Evolutionary conservation across 1,284 basidiomycete genomes (phyloP).

Genomic region (Papiliotrema terrestris): DNA sequence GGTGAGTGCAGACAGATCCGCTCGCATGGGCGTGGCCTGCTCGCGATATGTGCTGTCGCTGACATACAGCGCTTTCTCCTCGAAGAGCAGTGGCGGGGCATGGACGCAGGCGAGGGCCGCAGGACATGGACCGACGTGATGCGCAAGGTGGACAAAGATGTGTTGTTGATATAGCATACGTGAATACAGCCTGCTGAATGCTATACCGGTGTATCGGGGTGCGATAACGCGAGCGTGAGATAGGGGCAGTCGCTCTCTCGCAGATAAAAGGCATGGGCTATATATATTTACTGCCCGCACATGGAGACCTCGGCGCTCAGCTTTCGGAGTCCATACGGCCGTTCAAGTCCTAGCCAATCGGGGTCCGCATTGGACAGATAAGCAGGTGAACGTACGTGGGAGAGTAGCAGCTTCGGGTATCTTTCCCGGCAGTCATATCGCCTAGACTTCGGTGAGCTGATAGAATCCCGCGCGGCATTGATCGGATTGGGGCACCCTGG

Average conservation of each 20-base stretch:
- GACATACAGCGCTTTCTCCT: conserved; percentile 19
- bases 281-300: too few relatives aligned
- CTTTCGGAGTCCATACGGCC: too few relatives aligned
- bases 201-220: neutral
- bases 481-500: too few relatives aligned
- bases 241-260: too few relatives aligned
- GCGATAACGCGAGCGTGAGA: neutral
- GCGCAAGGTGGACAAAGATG: conserved; percentile 20
- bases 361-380: neutral
- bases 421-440: too few relatives aligned
- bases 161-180: conserved; percentile 18
- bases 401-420: too few relatives aligned
- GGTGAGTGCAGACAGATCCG: conserved; percentile 26
- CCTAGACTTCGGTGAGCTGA: too few relatives aligned
- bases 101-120: conserved; percentile 23
- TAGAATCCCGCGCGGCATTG: neutral
- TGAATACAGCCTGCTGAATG: neutral
- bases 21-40: too few relatives aligned
- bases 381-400: neutral
- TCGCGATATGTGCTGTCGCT: neutral
- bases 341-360: too few relatives aligned
- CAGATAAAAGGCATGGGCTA: too few relatives aligned
- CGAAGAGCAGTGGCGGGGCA: conserved; percentile 25
- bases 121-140: conserved; percentile 23
- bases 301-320: too few relatives aligned